phyloP scores from a whole-genome alignment of 2,329 filamentous ascomycete genomes.

The Pseudogymnoascus sp. region DNA sequence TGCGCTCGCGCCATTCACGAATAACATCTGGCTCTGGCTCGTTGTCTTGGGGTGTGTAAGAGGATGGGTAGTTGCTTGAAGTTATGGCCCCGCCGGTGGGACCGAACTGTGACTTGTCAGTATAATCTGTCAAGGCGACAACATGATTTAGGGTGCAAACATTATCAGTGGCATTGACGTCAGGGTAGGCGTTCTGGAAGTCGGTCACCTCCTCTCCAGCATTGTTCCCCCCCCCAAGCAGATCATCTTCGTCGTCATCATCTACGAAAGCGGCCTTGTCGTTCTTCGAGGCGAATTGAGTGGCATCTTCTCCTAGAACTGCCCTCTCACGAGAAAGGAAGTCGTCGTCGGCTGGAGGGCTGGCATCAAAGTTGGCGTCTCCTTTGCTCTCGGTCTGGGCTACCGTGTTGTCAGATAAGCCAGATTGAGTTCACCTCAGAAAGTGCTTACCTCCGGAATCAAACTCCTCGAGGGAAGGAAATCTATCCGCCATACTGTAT shows the following conservation, averaged over 20 bases:
- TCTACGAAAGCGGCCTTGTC: conserved; percentile 60
- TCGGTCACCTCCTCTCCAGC: conserved; percentile 33
- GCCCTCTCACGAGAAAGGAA: conserved; percentile 91
- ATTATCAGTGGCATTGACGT: conserved; percentile 60
- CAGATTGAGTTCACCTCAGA: background rate
- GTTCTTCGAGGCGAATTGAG: conserved; percentile 73
- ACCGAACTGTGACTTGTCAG: background rate
- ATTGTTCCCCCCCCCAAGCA: conserved; percentile 55
- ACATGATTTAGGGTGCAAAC: conserved; percentile 35
- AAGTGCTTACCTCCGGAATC: conserved; percentile 38
- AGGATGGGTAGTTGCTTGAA: conserved; percentile 38
- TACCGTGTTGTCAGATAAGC: conserved; percentile 29
- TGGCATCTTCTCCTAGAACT: conserved; percentile 81
- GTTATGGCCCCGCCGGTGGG: conserved; percentile 67
- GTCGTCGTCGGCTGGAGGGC: conserved; percentile 60
- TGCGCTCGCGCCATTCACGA: conserved; percentile 83
- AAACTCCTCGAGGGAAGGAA: conserved; percentile 53
- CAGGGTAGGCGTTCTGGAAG: conserved; percentile 89
- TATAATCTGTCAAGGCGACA: background rate
- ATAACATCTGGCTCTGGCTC: conserved; percentile 87
- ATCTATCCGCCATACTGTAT: conserved; percentile 47
- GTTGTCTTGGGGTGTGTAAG: conserved; percentile 35
- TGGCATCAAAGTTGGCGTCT: conserved; percentile 39
- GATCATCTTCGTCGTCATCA: conserved; percentile 55
- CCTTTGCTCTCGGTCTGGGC: conserved; percentile 60